Conservation (phyloP, 208 protist species). For the Trypanosoma scelopori region DNA sequence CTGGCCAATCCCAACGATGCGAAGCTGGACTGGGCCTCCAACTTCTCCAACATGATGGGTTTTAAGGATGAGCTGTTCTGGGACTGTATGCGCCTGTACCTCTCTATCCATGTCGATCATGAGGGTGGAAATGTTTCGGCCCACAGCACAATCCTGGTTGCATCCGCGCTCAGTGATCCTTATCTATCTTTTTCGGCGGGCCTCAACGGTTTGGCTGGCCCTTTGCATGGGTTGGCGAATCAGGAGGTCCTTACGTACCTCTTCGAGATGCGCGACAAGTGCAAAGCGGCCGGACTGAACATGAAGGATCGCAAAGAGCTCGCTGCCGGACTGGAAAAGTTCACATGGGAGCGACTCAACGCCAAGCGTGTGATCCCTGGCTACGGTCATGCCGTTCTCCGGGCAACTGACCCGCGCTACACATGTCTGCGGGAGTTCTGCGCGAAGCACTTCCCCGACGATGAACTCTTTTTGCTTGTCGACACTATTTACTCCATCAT, state of each 20-base stretch:
- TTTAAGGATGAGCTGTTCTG: slow-evolving; percentile 89
- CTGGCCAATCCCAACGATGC: slow-evolving; percentile 40
- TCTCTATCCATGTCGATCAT: slow-evolving; percentile 96
- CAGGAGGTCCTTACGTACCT: slow-evolving; percentile 96
- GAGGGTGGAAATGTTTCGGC: slow-evolving; percentile 97
- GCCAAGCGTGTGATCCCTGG: slow-evolving; percentile 91
- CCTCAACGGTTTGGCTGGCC: slow-evolving; percentile 96
- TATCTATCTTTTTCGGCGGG: slow-evolving; percentile 96
- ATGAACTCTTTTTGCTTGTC: slow-evolving; percentile 96
- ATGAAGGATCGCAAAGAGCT: slow-evolving; percentile 51
- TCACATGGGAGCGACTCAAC: slow-evolving; percentile 92
- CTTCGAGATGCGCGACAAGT: slow-evolving; percentile 59
- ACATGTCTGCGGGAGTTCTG: slow-evolving; percentile 97
- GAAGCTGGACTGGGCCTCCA: slow-evolving; percentile 94
- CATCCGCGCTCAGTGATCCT: slow-evolving; percentile 96
- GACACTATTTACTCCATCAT: slow-evolving; percentile 91
- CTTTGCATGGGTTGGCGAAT: slow-evolving; percentile 97
- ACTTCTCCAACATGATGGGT: slow-evolving; percentile 95
- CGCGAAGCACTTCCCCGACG: slow-evolving; percentile 94
- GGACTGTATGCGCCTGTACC: slow-evolving; percentile 98
- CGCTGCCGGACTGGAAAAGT: slow-evolving; percentile 80
- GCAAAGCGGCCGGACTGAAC: slow-evolving; percentile 51
- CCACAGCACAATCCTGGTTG: slow-evolving; percentile 97
- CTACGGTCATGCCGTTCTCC: slow-evolving; percentile 98
- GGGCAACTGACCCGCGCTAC: slow-evolving; percentile 98